These are phyloP conservation scores for Malania oleifera DNA, from an alignment of 164 flowering plant genomes.

Conservation along the genomic window DNA sequence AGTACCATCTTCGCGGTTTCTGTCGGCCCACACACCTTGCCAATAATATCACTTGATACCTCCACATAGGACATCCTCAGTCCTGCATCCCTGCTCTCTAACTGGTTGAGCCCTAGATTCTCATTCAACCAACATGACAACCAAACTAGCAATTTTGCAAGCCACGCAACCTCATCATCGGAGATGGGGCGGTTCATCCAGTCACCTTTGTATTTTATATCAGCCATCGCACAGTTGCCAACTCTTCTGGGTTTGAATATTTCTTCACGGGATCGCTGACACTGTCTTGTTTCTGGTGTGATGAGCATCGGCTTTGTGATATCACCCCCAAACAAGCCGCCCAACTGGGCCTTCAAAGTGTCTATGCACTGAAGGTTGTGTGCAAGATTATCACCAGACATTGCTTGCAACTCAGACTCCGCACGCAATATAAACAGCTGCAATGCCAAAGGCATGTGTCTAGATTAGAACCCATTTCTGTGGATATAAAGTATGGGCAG, in stretches of 20 bases:
- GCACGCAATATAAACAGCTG: slow-evolving; percentile 84
- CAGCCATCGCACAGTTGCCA: slow-evolving; percentile 29
- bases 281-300: slow-evolving; percentile 19
- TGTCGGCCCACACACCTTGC: slow-evolving; percentile 32
- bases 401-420: slow-evolving; percentile 65
- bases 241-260: slow-evolving; percentile 67
- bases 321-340: slow-evolving; percentile 47
- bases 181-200: slow-evolving; percentile 87
- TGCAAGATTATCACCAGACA: slow-evolving; percentile 43
- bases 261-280: slow-evolving; percentile 39
- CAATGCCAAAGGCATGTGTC: slow-evolving; percentile 8
- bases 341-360: slow-evolving; percentile 42
- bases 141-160: slow-evolving; percentile 56
- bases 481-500: too few species aligned
- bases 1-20: slow-evolving; percentile 40
- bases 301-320: slow-evolving; percentile 19
- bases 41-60: slow-evolving; percentile 21
- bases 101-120: slow-evolving; percentile 47
- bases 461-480: neutral
- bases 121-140: slow-evolving; percentile 63
- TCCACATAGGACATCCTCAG: slow-evolving; percentile 40
- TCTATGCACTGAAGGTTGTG: slow-evolving; percentile 42
- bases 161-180: slow-evolving; percentile 77
- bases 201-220: slow-evolving; percentile 73
- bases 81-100: slow-evolving; percentile 10